Base-by-base conservation (phyloP, 768 basidiomycete genomes). In the Neoboletus subvelutipes region DNA sequence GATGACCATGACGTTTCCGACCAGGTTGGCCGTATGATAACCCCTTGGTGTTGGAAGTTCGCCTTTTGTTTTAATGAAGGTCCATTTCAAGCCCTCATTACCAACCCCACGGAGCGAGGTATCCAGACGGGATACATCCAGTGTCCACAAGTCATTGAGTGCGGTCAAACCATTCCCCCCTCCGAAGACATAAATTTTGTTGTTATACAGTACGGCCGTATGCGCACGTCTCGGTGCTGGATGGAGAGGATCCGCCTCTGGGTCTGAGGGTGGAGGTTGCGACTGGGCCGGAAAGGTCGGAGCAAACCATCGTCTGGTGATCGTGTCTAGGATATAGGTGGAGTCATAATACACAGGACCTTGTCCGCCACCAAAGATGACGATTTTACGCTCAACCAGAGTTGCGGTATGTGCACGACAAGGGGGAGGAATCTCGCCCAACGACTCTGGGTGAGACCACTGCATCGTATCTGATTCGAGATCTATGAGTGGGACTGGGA, bases 121-220 rank as follows among this genome's bases (percentile, higher is more conserved):
- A n/a, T 71, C 67, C 41, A 72, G 63, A 50, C 77, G 74, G 34
- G 75, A 79, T 0, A 88, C 83, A 55, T 96, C 92, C 24, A 96
- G 75, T 17, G 87, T 84, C 93, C 94, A 96, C 20, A 95, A 75
- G 70, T 97, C 94, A 63, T 92, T 91, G 54, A 97, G 77, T 0
- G 95, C 94, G n/a, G 82, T 83, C 75, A 88, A 77, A 0, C 95
- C 95, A 56, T 93, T 95, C 3, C 95, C 94, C n/a, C 95, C 94
- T 9, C 94, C 95, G 64, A 96, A 97, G 4, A 97, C 73, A 77
- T 90, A 92, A 0, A 98, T 80, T 67, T 83, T 87, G 56, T 80
- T 78, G 29, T 77, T 75, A 65, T 92, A 86, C 22, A 85, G 73
- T 15, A 94, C 88, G 1, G 92, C 84, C 0, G 92, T 91, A 71